Percentiles rank a stretch among this genome's conserved stretches.
These are phyloP conservation scores for Rhodotorula glutinis DNA, from an alignment of 1,284 basidiomycete genomes.

Conservation along the genomic window DNA sequence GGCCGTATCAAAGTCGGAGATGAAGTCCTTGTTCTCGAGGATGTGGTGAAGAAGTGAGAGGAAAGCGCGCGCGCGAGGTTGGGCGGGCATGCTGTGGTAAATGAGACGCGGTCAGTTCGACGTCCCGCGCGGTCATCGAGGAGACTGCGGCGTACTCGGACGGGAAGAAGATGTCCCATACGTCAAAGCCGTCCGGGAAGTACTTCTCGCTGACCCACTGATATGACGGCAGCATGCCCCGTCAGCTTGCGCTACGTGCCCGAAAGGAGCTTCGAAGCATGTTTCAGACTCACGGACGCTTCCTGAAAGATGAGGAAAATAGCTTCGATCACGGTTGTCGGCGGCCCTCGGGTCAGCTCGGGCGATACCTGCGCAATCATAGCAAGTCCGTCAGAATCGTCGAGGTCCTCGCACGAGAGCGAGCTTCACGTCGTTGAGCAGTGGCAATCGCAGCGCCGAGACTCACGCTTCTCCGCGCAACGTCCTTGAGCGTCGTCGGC, in stretches of 20 bases:
- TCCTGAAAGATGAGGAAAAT: constrained; percentile 71
- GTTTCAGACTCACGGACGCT: constrained; percentile 53
- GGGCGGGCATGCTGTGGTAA: constrained; percentile 59
- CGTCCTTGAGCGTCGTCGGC: constrained; percentile 67
- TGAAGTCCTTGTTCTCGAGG: constrained; percentile 56
- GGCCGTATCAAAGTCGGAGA: constrained; percentile 23
- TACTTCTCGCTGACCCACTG: constrained; percentile 67
- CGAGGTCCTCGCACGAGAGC: no score
- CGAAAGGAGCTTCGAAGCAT: no score
- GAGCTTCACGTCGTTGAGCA: no score
- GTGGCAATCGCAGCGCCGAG: constrained; percentile 43
- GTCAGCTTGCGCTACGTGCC: background rate
- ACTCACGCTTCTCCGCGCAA: constrained; percentile 57
- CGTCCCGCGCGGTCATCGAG: background rate
- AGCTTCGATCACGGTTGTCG: constrained; percentile 74
- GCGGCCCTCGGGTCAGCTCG: constrained; percentile 59
- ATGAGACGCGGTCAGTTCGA: no score
- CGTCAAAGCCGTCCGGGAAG: constrained; percentile 69
- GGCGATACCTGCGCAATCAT: background rate
- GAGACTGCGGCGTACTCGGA: constrained; percentile 42
- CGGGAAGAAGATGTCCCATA: constrained; percentile 73
- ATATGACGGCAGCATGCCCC: background rate
- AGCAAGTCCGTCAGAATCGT: background rate
- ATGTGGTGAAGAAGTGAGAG: constrained; percentile 76
- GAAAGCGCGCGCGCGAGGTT: constrained; percentile 68